Evolutionary conservation across 2,329 filamentous ascomycete genomes (phyloP), one percentile per base, ranked within the genome.

Genomic region (Helminthosporium solani): DNA sequence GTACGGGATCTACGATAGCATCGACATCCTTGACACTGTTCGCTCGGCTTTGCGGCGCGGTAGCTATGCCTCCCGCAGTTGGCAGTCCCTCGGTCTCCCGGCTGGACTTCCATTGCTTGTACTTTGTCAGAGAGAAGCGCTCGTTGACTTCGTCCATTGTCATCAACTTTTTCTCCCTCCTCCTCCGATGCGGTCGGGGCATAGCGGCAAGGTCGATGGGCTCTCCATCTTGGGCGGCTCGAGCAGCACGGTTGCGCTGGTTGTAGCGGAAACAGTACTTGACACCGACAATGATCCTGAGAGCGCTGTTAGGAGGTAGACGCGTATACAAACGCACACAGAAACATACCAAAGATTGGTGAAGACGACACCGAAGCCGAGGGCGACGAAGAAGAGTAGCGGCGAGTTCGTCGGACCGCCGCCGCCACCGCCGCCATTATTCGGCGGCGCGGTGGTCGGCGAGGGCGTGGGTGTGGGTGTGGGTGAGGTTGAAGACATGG

Each of bases 231-330:
- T 91, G 88, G 55, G 88, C 75, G 73, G 81, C 75, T 60, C 89
- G 84, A 63, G 90, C 75, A 50, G 86, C 84, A 41, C 94, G 86
- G 66, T 95, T 95, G 48, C 94, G 86, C 58, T 94, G 91, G 72
- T 97, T 97, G 72, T 99, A 97, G 60, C 94, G 83, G 73, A 99
- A 99, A 75, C 94, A 99, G 72, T 99, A 99, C 75, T 99, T 99
- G 51, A 99, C 94, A 58, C 94, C 94, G 50, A 99, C 94, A 61
- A 99, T 99, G 63, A 99, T 99, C 94, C 94, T 99, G 50, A 15
- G 47, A 15, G 21, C 3, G 9, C 41, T 47, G 55, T 70, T 58
- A 70, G 58, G 31, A 19, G n/a, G 40, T 16, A 12, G 12, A 18
- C 8, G 18, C 28, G 11, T 21, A 23, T 9, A 20, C 20, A 33